Evolutionary conservation across 2,329 filamentous ascomycete genomes (phyloP), one percentile per base, ranked within the genome.

Genomic region (Epichloe sp.): DNA sequence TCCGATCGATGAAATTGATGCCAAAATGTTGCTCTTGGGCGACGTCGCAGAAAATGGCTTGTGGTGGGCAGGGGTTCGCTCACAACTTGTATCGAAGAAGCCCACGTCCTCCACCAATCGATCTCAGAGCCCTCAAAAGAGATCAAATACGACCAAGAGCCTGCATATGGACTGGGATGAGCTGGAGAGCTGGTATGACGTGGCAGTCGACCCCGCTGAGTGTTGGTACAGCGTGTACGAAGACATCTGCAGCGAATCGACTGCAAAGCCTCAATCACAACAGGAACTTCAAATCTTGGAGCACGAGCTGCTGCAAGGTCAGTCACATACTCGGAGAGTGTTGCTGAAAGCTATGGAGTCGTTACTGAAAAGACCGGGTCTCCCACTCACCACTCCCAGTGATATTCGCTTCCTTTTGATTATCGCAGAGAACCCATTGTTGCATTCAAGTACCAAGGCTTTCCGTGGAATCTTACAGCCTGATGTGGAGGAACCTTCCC

Each of bases 341-440:
- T 67, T 95, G 7, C 70, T 95, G 23, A 94, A 90, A 64, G 82
- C 83, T 10, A 86, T 81, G 0, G 90, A 95, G 63, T 82, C 78
- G 58, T 67, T 95, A 7, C 71, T 95, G 19, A 94, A 90, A 65
- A 78, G 88, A 17, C 89, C 90, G 0, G 82, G 86, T 1, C 78
- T 83, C 35, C 78, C 79, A 5, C 65, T 95, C 48, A 77, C 73
- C 46, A 78, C 80, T 26, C 80, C 86, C 0, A 78, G 83, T 54
- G 82, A 94, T 58, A 71, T 86, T 40, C 78, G 89, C 5, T 93
- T 91, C 63, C 70, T 95, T 17, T 71, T 95, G 15, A 81, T 95
- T 35, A 71, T 94, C 23, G 66, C 93, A 38, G 80, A 80, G 17
- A 95, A 95, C 63, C 90, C 90, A 5, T 71, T 91, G 3, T 65